Conservation (phyloP, 2,329 filamentous ascomycete genomes). For the Verticillium nonalfalfae region DNA sequence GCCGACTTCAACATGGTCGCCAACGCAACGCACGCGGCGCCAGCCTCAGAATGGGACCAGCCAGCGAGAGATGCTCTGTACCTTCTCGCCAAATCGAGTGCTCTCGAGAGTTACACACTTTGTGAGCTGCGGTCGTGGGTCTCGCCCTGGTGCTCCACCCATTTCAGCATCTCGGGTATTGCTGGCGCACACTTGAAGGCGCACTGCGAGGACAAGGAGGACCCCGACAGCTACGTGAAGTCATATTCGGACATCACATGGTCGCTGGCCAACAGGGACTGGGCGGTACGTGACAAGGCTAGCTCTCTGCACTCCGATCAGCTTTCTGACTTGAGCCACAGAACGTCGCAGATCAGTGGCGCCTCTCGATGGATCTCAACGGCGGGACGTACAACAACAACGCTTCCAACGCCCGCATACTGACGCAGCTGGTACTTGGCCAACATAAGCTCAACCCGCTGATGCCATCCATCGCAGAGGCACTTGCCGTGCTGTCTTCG, state of each 20-base stretch:
- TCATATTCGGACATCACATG: slow-evolving; percentile 25
- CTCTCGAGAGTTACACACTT: slow-evolving; percentile 50
- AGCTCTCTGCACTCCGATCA: not conserved
- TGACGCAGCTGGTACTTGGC: slow-evolving; percentile 46
- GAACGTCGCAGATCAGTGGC: slow-evolving; percentile 48
- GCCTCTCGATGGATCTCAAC: slow-evolving; percentile 46
- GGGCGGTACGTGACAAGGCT: slow-evolving; percentile 27
- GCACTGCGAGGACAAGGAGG: slow-evolving; percentile 50
- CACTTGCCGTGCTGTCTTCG: slow-evolving; percentile 62
- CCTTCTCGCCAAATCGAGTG: slow-evolving; percentile 47
- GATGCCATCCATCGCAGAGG: slow-evolving; percentile 66
- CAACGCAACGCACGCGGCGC: slow-evolving; percentile 38
- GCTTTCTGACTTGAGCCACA: slow-evolving; percentile 6
- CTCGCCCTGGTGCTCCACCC: slow-evolving; percentile 61
- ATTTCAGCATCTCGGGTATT: slow-evolving; percentile 47
- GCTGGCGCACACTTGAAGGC: slow-evolving; percentile 53
- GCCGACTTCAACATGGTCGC: slow-evolving; percentile 59
- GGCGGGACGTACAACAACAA: slow-evolving; percentile 48
- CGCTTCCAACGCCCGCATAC: slow-evolving; percentile 51
- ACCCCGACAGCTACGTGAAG: slow-evolving; percentile 48
- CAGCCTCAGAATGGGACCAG: slow-evolving; percentile 13
- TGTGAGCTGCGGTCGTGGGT: slow-evolving; percentile 61
- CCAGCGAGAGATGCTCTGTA: slow-evolving; percentile 50
- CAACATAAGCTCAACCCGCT: slow-evolving; percentile 33
- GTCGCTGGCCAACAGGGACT: slow-evolving; percentile 36